Evolutionary conservation across 148 eudicot species (phyloP), one percentile per base, ranked within the genome.

Genomic region (Persicaria maculosa): DNA sequence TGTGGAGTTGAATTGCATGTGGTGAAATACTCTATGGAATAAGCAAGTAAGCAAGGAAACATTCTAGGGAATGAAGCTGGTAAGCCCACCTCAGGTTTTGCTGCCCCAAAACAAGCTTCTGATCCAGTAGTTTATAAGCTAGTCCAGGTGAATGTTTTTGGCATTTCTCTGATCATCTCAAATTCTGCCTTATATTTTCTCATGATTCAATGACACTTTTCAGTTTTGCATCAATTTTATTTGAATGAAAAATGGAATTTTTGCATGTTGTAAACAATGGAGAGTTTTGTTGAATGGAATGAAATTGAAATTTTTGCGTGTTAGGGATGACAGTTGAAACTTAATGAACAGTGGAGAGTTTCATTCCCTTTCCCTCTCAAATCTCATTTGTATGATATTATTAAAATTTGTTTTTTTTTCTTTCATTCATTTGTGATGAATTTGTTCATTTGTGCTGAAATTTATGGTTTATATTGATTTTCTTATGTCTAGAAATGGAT

Each of bases 101-200:
- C 83, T 55, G 64, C 84, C 11, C 73, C 72, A 71, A 81, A 81
- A 79, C 78, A 78, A 81, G 80, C 71, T 74, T 75, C 97, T 43
- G 90, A 91, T 86, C 93, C 97, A 50, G 85, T 91, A 64, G 90
- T 91, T 47, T 91, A 91, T 78, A 85, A 89, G 84, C 97, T 91
- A 69, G 97, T 89, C 80, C 85, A 90, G 90, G 97, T 91, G 79
- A 77, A 70, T 64, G 22, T 73, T 46, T 61, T 31, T 72, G 40
- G 31, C 73, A 46, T 70, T 70, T 45, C 31, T 52, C 15, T 36
- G 45, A 12, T 50, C n/a, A 50, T n/a, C 55, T 50, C 55, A n/a
- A n/a, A n/a, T 20, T 31, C 4, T 4, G 31, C 44, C 46, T 64
- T 36, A 4, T 40, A 31, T 22, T n/a, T 40, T 64, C 68, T 12